Conservation (phyloP, 1,284 basidiomycete genomes). For the Melanopsichium pennsylvanicum region DNA sequence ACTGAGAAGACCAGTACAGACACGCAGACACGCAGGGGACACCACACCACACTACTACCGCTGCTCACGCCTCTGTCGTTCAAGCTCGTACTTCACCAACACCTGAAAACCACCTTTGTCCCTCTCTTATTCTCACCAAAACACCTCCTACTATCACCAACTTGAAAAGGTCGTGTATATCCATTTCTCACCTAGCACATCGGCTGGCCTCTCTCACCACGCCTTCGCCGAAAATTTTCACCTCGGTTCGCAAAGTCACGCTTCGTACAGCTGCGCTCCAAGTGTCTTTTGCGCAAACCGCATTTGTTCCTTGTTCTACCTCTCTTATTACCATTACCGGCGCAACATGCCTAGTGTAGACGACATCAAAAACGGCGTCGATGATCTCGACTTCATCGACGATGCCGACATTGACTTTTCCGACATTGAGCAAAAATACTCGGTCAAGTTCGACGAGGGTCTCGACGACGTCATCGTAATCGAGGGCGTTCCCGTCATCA, state of each 20-base stretch:
- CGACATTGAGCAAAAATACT: conserved; percentile 90
- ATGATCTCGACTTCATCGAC: conserved; percentile 44
- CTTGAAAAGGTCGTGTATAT: conserved; percentile 43
- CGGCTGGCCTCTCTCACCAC: conserved; percentile 9
- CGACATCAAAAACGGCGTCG: conserved; percentile 52
- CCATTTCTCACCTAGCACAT: conserved; percentile 3
- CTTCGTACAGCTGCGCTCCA: conserved; percentile 9
- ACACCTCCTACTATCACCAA: not conserved
- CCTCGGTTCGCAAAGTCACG: not conserved
- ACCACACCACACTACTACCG: too few relatives aligned
- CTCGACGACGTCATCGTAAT: conserved; percentile 68
- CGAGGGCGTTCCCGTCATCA: conserved; percentile 67
- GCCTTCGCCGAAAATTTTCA: conserved; percentile 20
- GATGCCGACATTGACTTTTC: conserved; percentile 84
- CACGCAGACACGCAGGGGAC: not conserved
- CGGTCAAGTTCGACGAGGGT: conserved; percentile 64
- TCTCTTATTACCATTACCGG: not conserved
- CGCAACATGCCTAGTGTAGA: conserved; percentile 40
- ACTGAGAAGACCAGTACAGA: not conserved
- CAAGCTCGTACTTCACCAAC: too few relatives aligned
- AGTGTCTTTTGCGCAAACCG: conserved; percentile 4
- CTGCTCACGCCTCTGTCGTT: too few relatives aligned
- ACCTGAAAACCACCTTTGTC: not conserved
- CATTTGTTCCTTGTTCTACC: not conserved
- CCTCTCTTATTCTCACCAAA: not conserved